Conservation (phyloP, 164 flowering plant genomes). For the Malania oleifera region DNA sequence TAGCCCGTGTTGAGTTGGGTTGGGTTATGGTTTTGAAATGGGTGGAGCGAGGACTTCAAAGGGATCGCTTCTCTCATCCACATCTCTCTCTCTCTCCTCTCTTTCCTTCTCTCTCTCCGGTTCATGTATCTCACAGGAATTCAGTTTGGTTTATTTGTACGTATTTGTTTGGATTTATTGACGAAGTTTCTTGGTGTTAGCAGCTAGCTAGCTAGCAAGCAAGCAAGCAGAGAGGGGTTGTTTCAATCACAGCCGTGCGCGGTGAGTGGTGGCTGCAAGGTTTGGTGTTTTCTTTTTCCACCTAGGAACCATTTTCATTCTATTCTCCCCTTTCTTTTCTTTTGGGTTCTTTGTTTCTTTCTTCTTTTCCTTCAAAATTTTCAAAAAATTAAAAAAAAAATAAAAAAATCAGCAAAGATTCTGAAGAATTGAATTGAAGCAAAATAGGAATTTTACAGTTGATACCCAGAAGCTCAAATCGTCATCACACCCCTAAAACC, state of each 20-base stretch:
- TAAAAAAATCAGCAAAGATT: too few species aligned
- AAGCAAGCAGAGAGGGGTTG: background rate
- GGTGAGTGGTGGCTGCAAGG: conserved; percentile 1
- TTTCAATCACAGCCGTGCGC: background rate
- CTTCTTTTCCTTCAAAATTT: background rate
- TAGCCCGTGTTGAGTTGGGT: conserved; percentile 9
- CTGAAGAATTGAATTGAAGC: too few species aligned
- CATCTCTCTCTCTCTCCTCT: conserved; percentile 22
- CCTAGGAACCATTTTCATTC: background rate
- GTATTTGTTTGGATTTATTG: conserved; percentile 18
- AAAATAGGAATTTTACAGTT: background rate
- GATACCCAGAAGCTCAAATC: background rate
- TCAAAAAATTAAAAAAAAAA: too few species aligned
- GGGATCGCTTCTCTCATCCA: conserved; percentile 22
- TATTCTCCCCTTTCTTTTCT: background rate
- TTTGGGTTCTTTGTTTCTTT: too few species aligned
- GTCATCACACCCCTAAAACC: background rate
- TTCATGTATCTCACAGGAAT: background rate
- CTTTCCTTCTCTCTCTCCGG: conserved; percentile 5
- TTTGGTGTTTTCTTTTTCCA: background rate
- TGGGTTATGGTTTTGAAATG: conserved; percentile 14
- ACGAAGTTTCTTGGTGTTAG: conserved; percentile 16
- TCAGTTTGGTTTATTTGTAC: conserved; percentile 7
- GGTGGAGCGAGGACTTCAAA: conserved; percentile 6
- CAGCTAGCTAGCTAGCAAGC: conserved; percentile 6